Percentiles rank a stretch among this genome's conserved stretches.
Evolutionary conservation across 1,284 basidiomycete genomes (phyloP).

Genomic region (Meripilus lineatus): DNA sequence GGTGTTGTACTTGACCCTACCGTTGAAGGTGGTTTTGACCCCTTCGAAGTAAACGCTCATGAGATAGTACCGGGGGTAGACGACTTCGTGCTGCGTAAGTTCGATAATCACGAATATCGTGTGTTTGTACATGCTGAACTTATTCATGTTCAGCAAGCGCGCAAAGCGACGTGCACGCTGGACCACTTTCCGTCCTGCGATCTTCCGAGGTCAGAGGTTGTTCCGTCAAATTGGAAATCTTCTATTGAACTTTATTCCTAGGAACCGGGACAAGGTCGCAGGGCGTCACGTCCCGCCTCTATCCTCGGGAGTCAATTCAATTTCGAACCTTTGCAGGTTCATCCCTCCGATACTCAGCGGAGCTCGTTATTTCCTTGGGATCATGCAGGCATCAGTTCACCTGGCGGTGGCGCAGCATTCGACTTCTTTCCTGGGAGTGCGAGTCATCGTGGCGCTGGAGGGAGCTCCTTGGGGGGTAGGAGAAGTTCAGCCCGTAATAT

Average conservation of each 20-base stretch:
- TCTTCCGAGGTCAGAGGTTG: constrained; percentile 73
- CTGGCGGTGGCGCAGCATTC: constrained; percentile 36
- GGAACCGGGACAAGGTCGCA: constrained; percentile 77
- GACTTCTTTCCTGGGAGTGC: constrained; percentile 38
- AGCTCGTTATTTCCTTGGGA: constrained; percentile 80
- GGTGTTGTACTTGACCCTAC: not conserved
- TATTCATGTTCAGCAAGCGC: no score
- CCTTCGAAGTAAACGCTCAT: constrained; percentile 2
- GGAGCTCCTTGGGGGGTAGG: constrained; percentile 42
- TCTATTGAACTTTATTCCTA: constrained; percentile 23
- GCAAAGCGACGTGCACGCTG: no score
- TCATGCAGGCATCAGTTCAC: constrained; percentile 64
- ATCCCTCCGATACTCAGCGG: constrained; percentile 48
- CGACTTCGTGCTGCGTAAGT: no score
- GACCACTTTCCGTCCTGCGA: constrained; percentile 34
- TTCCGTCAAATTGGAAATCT: not conserved
- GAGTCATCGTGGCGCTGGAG: constrained; percentile 43
- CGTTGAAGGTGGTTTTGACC: not conserved
- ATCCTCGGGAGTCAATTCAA: constrained; percentile 40
- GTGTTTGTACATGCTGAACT: no score
- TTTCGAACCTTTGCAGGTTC: constrained; percentile 33
- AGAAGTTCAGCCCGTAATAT: constrained; percentile 39
- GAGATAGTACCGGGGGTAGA: constrained; percentile 23
- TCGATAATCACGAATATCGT: no score
- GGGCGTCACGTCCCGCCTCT: constrained; percentile 49